Conservation (phyloP, 352 stramenopile genomes). For the Plasmopara viticola region DNA sequence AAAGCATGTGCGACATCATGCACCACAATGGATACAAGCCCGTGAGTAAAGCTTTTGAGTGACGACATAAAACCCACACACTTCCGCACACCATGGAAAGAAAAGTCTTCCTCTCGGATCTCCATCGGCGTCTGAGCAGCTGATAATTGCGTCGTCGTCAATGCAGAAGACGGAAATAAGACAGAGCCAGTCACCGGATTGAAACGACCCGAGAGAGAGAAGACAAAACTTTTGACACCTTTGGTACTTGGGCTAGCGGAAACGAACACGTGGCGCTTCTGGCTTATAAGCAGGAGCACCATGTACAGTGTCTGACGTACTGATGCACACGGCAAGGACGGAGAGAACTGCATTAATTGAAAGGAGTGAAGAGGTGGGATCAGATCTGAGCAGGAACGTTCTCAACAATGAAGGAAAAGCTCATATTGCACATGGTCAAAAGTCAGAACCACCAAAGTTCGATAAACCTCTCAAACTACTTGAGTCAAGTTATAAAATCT, state of each 20-base stretch:
- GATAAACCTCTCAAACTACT: no score
- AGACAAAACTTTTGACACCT: constrained; percentile 12
- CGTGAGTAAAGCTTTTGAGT: constrained; percentile 12
- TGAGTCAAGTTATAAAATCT: no score
- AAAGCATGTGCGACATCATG: constrained; percentile 14
- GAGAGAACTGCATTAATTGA: constrained; percentile 10
- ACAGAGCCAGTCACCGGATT: constrained; percentile 8
- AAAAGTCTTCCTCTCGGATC: constrained; percentile 63
- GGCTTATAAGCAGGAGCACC: constrained; percentile 22
- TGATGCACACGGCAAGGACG: constrained; percentile 4
- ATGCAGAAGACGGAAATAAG: constrained; percentile 10
- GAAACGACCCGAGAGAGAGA: constrained; percentile 21
- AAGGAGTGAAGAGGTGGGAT: constrained; percentile 8
- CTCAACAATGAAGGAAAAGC: constrained; percentile 10
- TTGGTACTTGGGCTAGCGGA: constrained; percentile 17
- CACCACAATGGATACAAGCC: constrained; percentile 8
- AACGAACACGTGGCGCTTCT: constrained; percentile 22
- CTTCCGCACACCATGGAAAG: constrained; percentile 40
- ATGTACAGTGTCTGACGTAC: constrained; percentile 24
- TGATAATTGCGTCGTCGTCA: constrained; percentile 9
- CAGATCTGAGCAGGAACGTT: constrained; percentile 18
- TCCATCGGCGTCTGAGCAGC: constrained; percentile 34
- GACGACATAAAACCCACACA: constrained; percentile 11
- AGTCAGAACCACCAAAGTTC: no score
- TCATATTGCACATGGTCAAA: constrained; percentile 2